Conservation (phyloP, 352 stramenopile species). For the Pythium phragmiticola region DNA sequence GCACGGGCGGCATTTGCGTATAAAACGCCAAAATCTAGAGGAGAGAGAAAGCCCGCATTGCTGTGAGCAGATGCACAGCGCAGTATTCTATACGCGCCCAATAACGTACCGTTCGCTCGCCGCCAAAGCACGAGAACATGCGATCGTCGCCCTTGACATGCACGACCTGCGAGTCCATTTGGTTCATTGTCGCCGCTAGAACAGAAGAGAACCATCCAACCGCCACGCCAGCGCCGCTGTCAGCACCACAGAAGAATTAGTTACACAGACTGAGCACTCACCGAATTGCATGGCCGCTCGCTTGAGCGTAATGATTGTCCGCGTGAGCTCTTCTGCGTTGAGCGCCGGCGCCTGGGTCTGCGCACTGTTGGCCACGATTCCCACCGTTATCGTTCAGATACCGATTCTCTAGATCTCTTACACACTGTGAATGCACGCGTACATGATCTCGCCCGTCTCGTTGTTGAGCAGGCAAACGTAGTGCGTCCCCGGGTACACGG, state of each 20-base stretch:
- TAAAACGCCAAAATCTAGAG: slow-evolving; percentile 88
- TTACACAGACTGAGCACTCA: slow-evolving; percentile 20
- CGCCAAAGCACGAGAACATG: slow-evolving; percentile 87
- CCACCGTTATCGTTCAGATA: background rate
- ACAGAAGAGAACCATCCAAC: background rate
- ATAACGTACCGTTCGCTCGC: slow-evolving; percentile 56
- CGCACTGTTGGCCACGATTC: slow-evolving; percentile 31
- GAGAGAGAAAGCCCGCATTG: background rate
- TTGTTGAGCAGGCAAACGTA: slow-evolving; percentile 82
- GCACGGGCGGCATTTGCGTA: slow-evolving; percentile 70
- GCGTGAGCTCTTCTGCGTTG: slow-evolving; percentile 74
- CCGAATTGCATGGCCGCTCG: slow-evolving; percentile 78
- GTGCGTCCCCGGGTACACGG: slow-evolving; percentile 71
- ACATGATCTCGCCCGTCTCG: slow-evolving; percentile 81
- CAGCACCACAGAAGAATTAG: background rate
- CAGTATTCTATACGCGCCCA: background rate
- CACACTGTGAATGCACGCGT: slow-evolving; percentile 9
- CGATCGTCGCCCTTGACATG: slow-evolving; percentile 79
- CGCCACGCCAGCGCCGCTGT: background rate
- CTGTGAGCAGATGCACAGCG: background rate
- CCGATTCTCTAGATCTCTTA: background rate
- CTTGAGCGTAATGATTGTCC: slow-evolving; percentile 81
- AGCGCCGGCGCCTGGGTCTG: slow-evolving; percentile 65
- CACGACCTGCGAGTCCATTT: slow-evolving; percentile 80
- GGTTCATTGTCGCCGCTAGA: slow-evolving; percentile 73